phyloP scores from a whole-genome alignment of 768 basidiomycete genomes.

The Termitomyces sp. region DNA sequence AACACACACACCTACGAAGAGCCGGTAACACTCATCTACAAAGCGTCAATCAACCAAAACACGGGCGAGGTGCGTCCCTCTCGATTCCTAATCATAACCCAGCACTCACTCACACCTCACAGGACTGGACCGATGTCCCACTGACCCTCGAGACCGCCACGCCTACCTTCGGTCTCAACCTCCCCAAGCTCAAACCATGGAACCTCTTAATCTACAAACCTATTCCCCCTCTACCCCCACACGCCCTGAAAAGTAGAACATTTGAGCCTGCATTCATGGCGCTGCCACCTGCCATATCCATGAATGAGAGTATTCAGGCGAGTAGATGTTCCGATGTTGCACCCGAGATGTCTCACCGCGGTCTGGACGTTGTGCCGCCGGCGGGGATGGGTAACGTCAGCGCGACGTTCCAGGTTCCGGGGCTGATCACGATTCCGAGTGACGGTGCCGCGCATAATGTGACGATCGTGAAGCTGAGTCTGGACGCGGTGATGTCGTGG shows the following conservation, averaged over 20 bases:
- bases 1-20: conserved; percentile 29
- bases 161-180: conserved; percentile 31
- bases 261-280: too few relatives aligned
- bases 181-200: conserved; percentile 34
- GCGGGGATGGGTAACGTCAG: conserved; percentile 21
- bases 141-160: conserved; percentile 36
- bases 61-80: conserved; percentile 34
- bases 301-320: too few relatives aligned
- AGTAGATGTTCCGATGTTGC: too few relatives aligned
- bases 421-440: conserved; percentile 23
- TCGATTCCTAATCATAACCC: neutral
- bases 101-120: neutral
- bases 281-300: too few relatives aligned
- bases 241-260: too few relatives aligned
- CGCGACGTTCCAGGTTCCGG: conserved; percentile 26
- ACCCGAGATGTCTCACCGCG: neutral
- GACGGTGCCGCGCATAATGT: conserved; percentile 25
- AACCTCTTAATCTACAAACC: conserved; percentile 10
- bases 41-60: conserved; percentile 34
- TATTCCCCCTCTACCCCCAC: neutral
- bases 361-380: conserved; percentile 6
- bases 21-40: conserved; percentile 33
- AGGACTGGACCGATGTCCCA: conserved; percentile 38
- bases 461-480: conserved; percentile 23
- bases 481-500: conserved; percentile 26